Base-by-base conservation (phyloP, 306 rosid species). In the Trifolium repens region DNA sequence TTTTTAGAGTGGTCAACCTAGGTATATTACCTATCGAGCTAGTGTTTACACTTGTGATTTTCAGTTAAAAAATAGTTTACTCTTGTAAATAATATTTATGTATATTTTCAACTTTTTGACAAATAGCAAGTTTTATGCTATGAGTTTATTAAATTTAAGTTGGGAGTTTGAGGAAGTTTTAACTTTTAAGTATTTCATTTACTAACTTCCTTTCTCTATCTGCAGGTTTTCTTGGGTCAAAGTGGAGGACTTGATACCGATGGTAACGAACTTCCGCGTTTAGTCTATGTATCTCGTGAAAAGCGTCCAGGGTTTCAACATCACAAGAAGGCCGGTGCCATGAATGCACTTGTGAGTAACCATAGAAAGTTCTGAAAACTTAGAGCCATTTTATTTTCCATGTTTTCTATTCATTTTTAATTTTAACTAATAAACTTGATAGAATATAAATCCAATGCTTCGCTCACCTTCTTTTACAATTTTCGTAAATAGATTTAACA, bases 241-340 rank as follows among this genome's bases (percentile, higher is more conserved):
- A 94, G 91, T 75, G 98, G 98, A 67, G 98, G 97, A 61, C 91
- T 90, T 42, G 98, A 94, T 86, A 67, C 87, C 26, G 97, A 91
- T 34, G 98, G 98, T 26, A 90, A 91, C 65, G 98, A 91, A 81
- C 90, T 94, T 24, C 98, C 98, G 0, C 94, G 97, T 35, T 64
- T 94, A 79, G 96, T 94, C 77, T 94, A 94, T 80, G 98, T 94
- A 68, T 94, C 98, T 87, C 98, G 98, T 84, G 98, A 94, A 80
- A 94, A 94, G 91, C 98, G 98, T 84, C 98, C 96, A 7, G 97
- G 98, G 34, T 94, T 94, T 80, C 98, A 94, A 82, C 98, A 94
- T 86, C 98, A 94, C 88, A 94, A 94, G 90, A 94, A 94, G 79
- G 98, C 98, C 4, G 98, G 98, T 84, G 98, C 98, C 71, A 94